Evolutionary conservation across 805 yeast genomes (phyloP), one percentile per base, ranked within the genome.

Genomic region (Yarrowia sp.): DNA sequence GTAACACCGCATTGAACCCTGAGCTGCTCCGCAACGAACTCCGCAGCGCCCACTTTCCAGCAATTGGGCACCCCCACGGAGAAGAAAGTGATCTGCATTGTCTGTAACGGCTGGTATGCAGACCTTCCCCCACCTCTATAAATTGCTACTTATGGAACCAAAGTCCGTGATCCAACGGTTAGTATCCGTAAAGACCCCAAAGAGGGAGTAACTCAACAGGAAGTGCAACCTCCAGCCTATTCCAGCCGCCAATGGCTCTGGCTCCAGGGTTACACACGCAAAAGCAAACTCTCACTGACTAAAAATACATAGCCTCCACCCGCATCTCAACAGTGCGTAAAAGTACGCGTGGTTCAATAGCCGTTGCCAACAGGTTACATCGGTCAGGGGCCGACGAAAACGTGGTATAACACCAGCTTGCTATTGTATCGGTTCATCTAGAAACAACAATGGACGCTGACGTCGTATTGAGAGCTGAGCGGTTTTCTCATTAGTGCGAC

Each of bases 281-380:
- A 27, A 41, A 44, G 24, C 29, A 44, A 27, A 12, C 10, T 27
- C 29, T 4, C 8, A 16, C 18, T 44, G 24, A 12, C 53, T 31
- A 46, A 12, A 21, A 46, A 46, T 46, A 46, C 53, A 31, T 31
- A 46, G 53, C 38, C 53, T 31, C 51, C 16, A 29, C 36, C 18
- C 16, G 24, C 27, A 18, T 27, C 7, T n/a, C n/a, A n/a, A 27
- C 29, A 27, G 29, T 27, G 29, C 10, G 29, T n/a, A n/a, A n/a
- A n/a, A n/a, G n/a, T 9, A 27, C 29, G 29, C 32, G 24, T 39
- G n/a, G 16, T 27, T 27, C 35, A 29, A 44, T 42, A 42, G 49
- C 49, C 49, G 49, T 42, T 42, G 22, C 18, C 5, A 24, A 41
- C 29, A 38, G 25, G 46, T 19, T 10, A 41, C 47, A 38, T 38